These are phyloP conservation scores for Desmodesmus armatus DNA, from an alignment of 139 green algal species.

Conservation along the genomic window DNA sequence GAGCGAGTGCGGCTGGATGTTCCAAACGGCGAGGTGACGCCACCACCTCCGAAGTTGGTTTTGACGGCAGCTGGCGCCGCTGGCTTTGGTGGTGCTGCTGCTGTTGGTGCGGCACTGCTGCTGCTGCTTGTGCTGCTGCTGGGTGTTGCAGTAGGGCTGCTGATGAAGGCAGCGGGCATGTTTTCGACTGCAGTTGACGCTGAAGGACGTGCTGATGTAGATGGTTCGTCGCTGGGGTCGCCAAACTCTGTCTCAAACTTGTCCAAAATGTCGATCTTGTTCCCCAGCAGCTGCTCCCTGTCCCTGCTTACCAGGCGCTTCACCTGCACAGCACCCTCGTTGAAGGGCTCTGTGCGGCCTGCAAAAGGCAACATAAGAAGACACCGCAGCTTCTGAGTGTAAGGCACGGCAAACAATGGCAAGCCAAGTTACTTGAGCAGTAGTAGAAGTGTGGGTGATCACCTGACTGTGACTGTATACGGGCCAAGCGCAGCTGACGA, in stretches of 20 bases:
- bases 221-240: constrained; percentile 12
- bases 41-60: constrained; percentile 55
- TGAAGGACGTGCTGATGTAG: background rate
- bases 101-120: constrained; percentile 15
- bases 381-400: background rate
- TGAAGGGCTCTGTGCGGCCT: constrained; percentile 46
- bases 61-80: background rate
- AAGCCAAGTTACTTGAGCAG: too few species aligned
- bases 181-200: constrained; percentile 1
- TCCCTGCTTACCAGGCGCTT: constrained; percentile 79
- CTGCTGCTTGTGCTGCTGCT: constrained; percentile 1
- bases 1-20: background rate
- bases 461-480: constrained; percentile 33
- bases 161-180: background rate
- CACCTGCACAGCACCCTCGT: constrained; percentile 79
- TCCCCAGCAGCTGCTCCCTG: constrained; percentile 79
- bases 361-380: background rate
- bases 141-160: constrained; percentile 30
- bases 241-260: constrained; percentile 64
- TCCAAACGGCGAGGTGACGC: constrained; percentile 49
- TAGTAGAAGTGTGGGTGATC: too few species aligned
- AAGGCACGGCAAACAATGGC: background rate
- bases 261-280: constrained; percentile 59
- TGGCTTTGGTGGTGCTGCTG: background rate
- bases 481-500: background rate